Conservation (phyloP, 2,329 filamentous ascomycete genomes). For the Penicillium sp. region DNA sequence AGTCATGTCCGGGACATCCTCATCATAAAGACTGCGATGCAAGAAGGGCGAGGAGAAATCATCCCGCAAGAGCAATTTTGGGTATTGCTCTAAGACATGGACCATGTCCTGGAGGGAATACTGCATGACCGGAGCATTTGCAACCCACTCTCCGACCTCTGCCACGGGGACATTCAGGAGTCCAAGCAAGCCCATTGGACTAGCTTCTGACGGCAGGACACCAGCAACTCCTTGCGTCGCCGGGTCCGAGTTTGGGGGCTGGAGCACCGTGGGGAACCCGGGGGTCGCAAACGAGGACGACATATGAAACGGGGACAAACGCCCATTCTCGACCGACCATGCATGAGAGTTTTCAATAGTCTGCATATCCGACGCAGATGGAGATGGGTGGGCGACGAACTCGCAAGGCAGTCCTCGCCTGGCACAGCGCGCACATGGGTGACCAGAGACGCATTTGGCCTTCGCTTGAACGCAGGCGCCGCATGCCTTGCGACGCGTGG, state of each 20-base stretch:
- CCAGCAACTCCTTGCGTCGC: no score
- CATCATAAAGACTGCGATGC: conserved; percentile 18
- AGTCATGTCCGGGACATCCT: conserved; percentile 20
- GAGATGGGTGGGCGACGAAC: conserved; percentile 4
- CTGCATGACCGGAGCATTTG: not conserved
- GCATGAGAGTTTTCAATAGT: not conserved
- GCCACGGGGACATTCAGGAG: not conserved
- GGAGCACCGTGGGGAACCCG: no score
- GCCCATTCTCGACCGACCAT: not conserved
- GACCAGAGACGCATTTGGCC: conserved; percentile 19
- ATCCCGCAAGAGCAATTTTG: conserved; percentile 14
- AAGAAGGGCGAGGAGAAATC: conserved; percentile 18
- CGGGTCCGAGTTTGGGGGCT: no score
- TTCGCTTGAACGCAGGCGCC: conserved; percentile 18
- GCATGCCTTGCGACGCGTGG: conserved; percentile 2
- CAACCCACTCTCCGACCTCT: no score
- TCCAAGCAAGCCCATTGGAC: no score
- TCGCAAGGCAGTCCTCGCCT: conserved; percentile 13
- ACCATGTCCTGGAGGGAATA: conserved; percentile 1
- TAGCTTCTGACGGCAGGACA: no score
- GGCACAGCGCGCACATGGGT: conserved; percentile 18
- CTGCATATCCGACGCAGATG: no score
- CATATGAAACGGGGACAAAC: no score
- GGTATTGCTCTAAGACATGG: conserved; percentile 18
- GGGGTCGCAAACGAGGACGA: no score